A percentile compares a stretch with the other conserved stretches of the same genome.
Evolutionary conservation across 1,284 basidiomycete genomes (phyloP).

Genomic region (Trametes sp.): DNA sequence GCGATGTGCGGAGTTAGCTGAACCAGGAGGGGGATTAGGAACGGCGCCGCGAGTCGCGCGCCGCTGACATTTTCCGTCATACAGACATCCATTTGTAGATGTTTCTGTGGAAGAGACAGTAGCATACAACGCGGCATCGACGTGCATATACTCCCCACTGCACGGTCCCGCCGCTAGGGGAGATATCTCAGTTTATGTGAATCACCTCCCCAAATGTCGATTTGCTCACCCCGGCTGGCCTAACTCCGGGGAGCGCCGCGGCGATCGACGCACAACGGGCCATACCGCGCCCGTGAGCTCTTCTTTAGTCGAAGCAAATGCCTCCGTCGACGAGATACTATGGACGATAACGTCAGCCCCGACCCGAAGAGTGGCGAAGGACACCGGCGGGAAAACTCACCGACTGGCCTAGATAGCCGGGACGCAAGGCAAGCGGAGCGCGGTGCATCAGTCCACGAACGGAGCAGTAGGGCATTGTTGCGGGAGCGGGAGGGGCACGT

Average conservation of each 20-base stretch:
- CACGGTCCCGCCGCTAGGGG: neutral
- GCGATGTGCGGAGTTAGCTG: too few species aligned
- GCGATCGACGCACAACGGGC: neutral
- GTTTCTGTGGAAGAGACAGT: neutral
- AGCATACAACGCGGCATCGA: neutral
- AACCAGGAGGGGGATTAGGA: neutral
- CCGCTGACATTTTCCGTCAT: neutral
- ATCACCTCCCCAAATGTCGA: neutral
- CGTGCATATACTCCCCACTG: neutral
- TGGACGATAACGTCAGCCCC: neutral
- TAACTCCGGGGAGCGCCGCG: neutral
- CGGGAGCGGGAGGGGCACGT: neutral
- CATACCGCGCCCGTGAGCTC: neutral
- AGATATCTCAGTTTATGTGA: neutral
- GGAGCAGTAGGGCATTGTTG: neutral
- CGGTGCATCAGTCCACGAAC: neutral
- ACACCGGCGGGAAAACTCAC: conserved; percentile 8
- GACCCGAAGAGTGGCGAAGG: neutral
- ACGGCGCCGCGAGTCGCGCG: neutral
- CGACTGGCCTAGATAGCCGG: conserved; percentile 14
- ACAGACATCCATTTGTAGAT: neutral
- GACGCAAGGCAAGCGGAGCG: neutral
- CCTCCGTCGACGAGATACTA: conserved; percentile 29
- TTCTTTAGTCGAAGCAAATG: conserved; percentile 21
- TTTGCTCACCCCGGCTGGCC: neutral